Evolutionary conservation across 1,284 basidiomycete species (phyloP), one percentile per base, ranked within the genome.

Genomic region (Cutaneotrichosporon daszewskae): DNA sequence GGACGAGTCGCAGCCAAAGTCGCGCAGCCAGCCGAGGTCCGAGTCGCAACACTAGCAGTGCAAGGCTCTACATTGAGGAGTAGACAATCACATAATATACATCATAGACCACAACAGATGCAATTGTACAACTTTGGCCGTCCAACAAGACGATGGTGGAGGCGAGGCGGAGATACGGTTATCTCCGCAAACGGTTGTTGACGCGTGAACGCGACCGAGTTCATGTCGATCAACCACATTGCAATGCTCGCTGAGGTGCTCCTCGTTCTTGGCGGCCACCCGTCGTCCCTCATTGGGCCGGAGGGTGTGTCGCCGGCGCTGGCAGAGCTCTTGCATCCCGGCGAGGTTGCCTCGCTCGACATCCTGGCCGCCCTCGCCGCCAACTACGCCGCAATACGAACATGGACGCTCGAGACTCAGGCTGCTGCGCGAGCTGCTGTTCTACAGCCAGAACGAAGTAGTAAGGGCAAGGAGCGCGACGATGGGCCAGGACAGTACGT

Each of bases 171-270:
- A n/a, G n/a, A n/a, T n/a, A n/a, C n/a, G n/a, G n/a, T n/a, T n/a
- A n/a, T n/a, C n/a, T n/a, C n/a, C n/a, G n/a, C n/a, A n/a, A n/a
- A n/a, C n/a, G n/a, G n/a, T n/a, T n/a, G n/a, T n/a, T n/a, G n/a
- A n/a, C n/a, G n/a, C n/a, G n/a, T n/a, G n/a, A n/a, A n/a, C n/a
- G n/a, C n/a, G n/a, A n/a, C n/a, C n/a, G n/a, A n/a, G n/a, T n/a
- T n/a, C n/a, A n/a, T n/a, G n/a, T n/a, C n/a, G n/a, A n/a, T n/a
- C n/a, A n/a, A n/a, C n/a, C n/a, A n/a, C n/a, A n/a, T n/a, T n/a
- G n/a, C n/a, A n/a, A 81, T 90, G 87, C 85, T 91, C 52, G 82
- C 86, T 54, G 88, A 91, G 70, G 74, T 90, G 38, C 77, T 91
- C 33, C 78, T 89, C 42, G 76, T 89, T 38, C 81, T 91, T 35